phyloP scores from a whole-genome alignment of 345 rosid species.

The Clarkia xantiana region DNA sequence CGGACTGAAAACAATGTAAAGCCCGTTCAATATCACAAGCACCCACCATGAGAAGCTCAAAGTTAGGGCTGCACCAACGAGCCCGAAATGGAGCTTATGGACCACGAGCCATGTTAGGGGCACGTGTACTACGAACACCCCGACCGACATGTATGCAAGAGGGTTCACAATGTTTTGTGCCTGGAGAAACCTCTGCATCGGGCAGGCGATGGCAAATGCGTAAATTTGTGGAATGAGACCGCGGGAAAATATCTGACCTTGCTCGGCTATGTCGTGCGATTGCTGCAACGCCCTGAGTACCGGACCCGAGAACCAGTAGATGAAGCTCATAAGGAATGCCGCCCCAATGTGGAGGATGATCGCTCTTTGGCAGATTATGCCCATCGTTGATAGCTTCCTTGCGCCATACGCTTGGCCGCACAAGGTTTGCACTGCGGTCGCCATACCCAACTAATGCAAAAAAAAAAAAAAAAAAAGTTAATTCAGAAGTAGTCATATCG shows the following conservation, averaged over 20 bases:
- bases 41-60: conserved; percentile 78
- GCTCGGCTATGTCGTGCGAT: conserved; percentile 34
- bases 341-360: conserved; percentile 57
- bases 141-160: conserved; percentile 67
- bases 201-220: conserved; percentile 68
- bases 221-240: conserved; percentile 70
- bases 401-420: conserved; percentile 96
- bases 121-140: conserved; percentile 52
- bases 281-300: conserved; percentile 48
- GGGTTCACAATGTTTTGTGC: no score
- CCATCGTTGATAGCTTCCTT: conserved; percentile 49
- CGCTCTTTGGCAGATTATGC: conserved; percentile 76
- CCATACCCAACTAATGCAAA: conserved; percentile 94
- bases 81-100: conserved; percentile 33
- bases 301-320: conserved; percentile 51
- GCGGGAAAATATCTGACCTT: conserved; percentile 53
- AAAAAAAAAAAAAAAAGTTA: no score
- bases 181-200: conserved; percentile 81
- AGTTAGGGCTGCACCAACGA: conserved; percentile 53
- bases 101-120: conserved; percentile 53
- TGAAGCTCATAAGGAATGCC: conserved; percentile 44
- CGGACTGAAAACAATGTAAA: conserved; percentile 53
- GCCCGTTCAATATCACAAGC: conserved; percentile 25
- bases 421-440: conserved; percentile 85
- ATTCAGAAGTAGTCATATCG: no score